Evolutionary conservation across 805 yeast genomes (phyloP).

Genomic region (Yarrowia porcina): DNA sequence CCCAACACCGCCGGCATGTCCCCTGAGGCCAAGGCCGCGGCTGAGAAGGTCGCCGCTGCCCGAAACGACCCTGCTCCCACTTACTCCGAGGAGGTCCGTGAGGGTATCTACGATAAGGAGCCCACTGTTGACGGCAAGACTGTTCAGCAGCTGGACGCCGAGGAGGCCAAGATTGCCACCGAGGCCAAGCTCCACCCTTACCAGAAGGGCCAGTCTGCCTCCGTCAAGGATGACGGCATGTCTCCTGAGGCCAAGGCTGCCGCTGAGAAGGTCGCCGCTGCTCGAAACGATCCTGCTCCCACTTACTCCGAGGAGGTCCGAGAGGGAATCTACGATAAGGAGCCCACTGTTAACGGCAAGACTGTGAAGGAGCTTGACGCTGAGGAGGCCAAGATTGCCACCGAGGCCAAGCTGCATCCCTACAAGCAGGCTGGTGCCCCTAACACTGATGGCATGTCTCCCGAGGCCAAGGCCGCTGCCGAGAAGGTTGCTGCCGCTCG

Average conservation of each 20-base stretch:
- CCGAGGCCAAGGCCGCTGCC: slow-evolving; percentile 18
- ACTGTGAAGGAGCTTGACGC: not conserved
- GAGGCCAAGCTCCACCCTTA: not conserved
- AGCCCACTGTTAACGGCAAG: slow-evolving; percentile 11
- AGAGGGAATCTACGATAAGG: not conserved
- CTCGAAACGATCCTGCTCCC: not conserved
- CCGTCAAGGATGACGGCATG: not conserved
- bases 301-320: slow-evolving; percentile 10
- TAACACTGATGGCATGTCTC: not conserved
- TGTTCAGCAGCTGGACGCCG: not conserved
- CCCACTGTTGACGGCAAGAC: slow-evolving; percentile 14
- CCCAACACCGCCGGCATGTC: not conserved
- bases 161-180: not conserved
- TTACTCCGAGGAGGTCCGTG: not conserved
- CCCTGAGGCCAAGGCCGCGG: slow-evolving; percentile 9
- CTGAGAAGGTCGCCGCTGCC: slow-evolving; percentile 10
- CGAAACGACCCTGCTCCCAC: not conserved
- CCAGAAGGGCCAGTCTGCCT: not conserved
- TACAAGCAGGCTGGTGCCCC: not conserved
- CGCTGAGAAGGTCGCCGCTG: slow-evolving; percentile 9
- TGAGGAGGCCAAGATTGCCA: not conserved
- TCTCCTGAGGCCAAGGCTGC: slow-evolving; percentile 14
- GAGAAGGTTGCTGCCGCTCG: slow-evolving; percentile 15
- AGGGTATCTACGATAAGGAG: not conserved
- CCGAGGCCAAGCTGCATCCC: not conserved